Percentiles rank a stretch among this genome's conserved stretches.
phyloP scores from a whole-genome alignment of 1,284 basidiomycete genomes.

The Phenoliferia sp. region DNA sequence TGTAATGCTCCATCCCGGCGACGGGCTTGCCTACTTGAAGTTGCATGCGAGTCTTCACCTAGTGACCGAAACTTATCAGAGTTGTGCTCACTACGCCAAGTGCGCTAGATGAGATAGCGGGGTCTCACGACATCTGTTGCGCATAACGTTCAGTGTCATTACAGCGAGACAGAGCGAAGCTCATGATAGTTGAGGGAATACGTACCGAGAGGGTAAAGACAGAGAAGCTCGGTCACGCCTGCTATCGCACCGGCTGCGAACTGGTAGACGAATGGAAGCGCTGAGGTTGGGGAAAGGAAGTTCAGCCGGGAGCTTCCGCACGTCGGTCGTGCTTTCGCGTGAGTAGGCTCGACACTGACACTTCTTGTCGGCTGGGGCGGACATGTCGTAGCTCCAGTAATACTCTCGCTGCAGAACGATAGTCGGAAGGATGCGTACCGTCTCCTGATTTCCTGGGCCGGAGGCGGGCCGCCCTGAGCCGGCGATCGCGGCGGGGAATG shows the following conservation, averaged over 20 bases:
- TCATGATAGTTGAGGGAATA: neutral
- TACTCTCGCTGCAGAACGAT: too few species aligned
- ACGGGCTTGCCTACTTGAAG: slow-evolving; percentile 71
- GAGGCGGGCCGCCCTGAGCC: too few species aligned
- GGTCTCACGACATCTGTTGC: slow-evolving; percentile 22
- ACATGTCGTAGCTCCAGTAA: too few species aligned
- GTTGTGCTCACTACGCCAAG: neutral
- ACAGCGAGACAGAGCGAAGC: neutral
- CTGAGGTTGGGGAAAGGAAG: slow-evolving; percentile 8
- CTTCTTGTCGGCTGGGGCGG: too few species aligned
- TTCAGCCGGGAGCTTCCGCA: too few species aligned
- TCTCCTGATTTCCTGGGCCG: too few species aligned
- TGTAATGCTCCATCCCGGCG: slow-evolving; percentile 46
- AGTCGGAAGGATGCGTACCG: too few species aligned
- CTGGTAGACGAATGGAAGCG: slow-evolving; percentile 51
- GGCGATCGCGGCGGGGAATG: too few species aligned
- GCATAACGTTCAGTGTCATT: neutral
- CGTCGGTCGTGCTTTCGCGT: too few species aligned
- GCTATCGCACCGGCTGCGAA: slow-evolving; percentile 88
- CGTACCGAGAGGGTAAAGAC: slow-evolving; percentile 86
- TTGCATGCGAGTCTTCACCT: slow-evolving; percentile 96
- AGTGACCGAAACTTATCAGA: slow-evolving; percentile 19
- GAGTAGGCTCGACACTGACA: too few species aligned
- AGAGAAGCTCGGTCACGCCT: slow-evolving; percentile 72
- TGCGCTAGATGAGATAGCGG: too few species aligned